Percentiles rank a stretch among this genome's conserved stretches.
These are phyloP conservation scores for Solanum appendiculatum DNA, from an alignment of 257 asterid species.

Conservation along the genomic window DNA sequence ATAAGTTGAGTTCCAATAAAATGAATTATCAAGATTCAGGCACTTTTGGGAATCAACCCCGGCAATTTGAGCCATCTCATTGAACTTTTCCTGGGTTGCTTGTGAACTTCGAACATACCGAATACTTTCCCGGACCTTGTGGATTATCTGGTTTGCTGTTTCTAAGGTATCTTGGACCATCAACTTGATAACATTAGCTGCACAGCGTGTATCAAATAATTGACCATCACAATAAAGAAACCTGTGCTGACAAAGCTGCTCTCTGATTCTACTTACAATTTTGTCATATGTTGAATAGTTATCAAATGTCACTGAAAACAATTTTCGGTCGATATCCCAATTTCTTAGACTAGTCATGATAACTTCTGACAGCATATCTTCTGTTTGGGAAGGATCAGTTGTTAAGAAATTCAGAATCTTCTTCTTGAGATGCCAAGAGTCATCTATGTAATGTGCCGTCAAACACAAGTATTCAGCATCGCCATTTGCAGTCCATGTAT, in stretches of 20 bases:
- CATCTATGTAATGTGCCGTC: conserved; percentile 73
- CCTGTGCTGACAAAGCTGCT: conserved; percentile 65
- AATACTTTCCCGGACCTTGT: conserved; percentile 63
- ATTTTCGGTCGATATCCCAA: conserved; percentile 80
- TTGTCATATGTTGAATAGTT: conserved; percentile 44
- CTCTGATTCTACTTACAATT: conserved; percentile 53
- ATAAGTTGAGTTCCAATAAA: conserved; percentile 75
- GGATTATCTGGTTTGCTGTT: conserved; percentile 48
- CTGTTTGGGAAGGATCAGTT: conserved; percentile 63
- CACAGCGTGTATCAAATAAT: conserved; percentile 77
- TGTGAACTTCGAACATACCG: conserved; percentile 58
- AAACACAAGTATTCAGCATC: conserved; percentile 60
- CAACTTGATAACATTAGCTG: conserved; percentile 71
- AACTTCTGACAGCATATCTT: conserved; percentile 53
- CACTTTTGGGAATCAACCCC: conserved; percentile 44
- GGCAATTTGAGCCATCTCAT: conserved; percentile 50
- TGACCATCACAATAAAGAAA: conserved; percentile 87
- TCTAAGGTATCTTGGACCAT: conserved; percentile 72
- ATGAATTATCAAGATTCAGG: conserved; percentile 46
- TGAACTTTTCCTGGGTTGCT: conserved; percentile 62
- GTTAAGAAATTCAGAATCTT: conserved; percentile 52
- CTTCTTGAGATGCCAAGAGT: conserved; percentile 71
- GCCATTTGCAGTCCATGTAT: conserved; percentile 53
- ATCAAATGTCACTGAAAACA: conserved; percentile 78
- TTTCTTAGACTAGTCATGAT: conserved; percentile 55